Evolutionary conservation across 1,284 basidiomycete species (phyloP), one percentile per base, ranked within the genome.

Genomic region (Irpex rosettiformis): DNA sequence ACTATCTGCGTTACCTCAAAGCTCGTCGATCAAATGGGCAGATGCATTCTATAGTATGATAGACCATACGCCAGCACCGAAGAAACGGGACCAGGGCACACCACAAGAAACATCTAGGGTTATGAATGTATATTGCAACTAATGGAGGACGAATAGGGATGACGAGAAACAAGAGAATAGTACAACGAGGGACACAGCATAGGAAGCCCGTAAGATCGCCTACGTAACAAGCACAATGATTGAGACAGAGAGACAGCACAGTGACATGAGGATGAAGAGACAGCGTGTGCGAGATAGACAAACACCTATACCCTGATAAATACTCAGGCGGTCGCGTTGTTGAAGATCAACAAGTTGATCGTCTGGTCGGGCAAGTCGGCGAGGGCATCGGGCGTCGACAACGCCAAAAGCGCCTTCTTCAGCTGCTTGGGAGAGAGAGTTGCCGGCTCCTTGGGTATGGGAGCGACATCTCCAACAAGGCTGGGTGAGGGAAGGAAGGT

Each of bases 401-500:
- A 75, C 57, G 71, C 74, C 62, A 82, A 65, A 61, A 89, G 68
- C 18, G 84, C 82, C 67, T 77, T 77, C 81, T 88, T 88, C 67
- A 89, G 75, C 65, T 80, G 75, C 55, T 70, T 69, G 30, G 86
- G 84, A 18, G 77, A 75, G 55, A 85, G 64, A 62, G 71, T 64
- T 52, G 52, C 54, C 58, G 64, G 73, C 71, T 66, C 68, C 47
- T 52, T 57, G 62, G 78, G 80, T 5, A 78, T 69, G 52, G 83
- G 76, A 2, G 76, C 77, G 18, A 76, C 58, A 16, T 75, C 73
- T 25, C 78, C 74, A 47, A 85, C 66, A 62, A 88, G 67, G 52
- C 71, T 65, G 1, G 85, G 82, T 13, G 79, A 71, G 16, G 88
- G 89, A 43, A 91, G 73, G 73, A 84, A 86, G 24, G 73, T 67